These are phyloP conservation scores for Globisporangium camurandrum DNA, from an alignment of 352 stramenopile genomes.

Conservation along the genomic window DNA sequence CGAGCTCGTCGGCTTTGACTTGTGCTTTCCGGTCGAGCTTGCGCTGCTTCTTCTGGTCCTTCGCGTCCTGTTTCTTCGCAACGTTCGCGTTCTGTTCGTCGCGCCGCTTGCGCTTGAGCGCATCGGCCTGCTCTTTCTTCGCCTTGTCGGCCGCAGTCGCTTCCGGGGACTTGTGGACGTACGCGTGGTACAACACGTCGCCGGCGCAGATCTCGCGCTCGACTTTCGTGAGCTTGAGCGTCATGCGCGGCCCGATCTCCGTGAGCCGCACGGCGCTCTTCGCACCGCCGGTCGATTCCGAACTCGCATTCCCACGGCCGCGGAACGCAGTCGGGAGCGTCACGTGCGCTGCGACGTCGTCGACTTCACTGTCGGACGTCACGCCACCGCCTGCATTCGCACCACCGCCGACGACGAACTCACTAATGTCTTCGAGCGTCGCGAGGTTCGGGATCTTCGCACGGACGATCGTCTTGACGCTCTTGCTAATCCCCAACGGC, in stretches of 20 bases:
- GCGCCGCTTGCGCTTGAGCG: constrained; percentile 78
- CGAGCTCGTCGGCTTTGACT: constrained; percentile 28
- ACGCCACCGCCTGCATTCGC: constrained; percentile 47
- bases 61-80: constrained; percentile 76
- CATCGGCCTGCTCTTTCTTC: constrained; percentile 56
- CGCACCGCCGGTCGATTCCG: too few relatives aligned
- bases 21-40: constrained; percentile 59
- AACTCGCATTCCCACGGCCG: constrained; percentile 88
- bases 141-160: constrained; percentile 76
- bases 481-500: constrained; percentile 89
- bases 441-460: constrained; percentile 92
- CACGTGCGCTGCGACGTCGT: constrained; percentile 91
- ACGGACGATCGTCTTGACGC: constrained; percentile 88
- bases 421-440: constrained; percentile 94
- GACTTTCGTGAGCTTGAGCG: constrained; percentile 94
- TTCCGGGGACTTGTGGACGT: constrained; percentile 81
- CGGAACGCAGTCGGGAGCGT: constrained; percentile 90
- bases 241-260: constrained; percentile 94
- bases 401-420: constrained; percentile 89
- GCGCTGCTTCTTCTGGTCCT: constrained; percentile 72
- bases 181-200: constrained; percentile 97
- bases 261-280: constrained; percentile 93
- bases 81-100: constrained; percentile 89
- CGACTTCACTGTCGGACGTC: constrained; percentile 92
- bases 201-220: constrained; percentile 93